Base-by-base conservation (phyloP, 768 basidiomycete genomes). In the Antrodiella citrinella region DNA sequence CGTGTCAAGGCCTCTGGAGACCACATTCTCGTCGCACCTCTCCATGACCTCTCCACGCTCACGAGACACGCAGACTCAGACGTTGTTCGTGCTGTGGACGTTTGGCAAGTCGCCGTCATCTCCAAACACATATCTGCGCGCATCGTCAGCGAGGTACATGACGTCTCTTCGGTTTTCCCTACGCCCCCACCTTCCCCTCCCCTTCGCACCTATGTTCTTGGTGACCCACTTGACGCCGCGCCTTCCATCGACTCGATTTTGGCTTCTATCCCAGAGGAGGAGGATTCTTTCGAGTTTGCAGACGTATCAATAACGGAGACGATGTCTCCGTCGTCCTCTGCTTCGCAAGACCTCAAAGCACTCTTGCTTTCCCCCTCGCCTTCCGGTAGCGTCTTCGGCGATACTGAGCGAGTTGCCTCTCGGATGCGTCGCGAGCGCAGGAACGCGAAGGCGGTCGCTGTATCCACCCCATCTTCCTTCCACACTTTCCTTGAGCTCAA, bases 121-220 rank as follows among this genome's bases (percentile, higher is more conserved):
- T 51, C 55, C 13, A 47, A 55, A 2, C 51, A 46, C 22, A 46
- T 47, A 44, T 40, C 50, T 4, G 42, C 50, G 10, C 12, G 12
- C 10, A 30, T 52, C 2, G 49, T 43, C 48, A n/a, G 43, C 19
- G 48, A 49, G 3, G 48, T 26, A 26, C 40, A 53, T 38, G 26
- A 35, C 48, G 44, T 41, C 10, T 30, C 40, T 4, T 38, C 54
- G 4, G 40, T 49, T 5, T 52, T 59, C 1, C 57, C 55, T 7
- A 61, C 59, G 1, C 59, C 59, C n/a, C 59, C 59, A 5, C 57
- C 59, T 0, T 61, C 59, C 9, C 59, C 59, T 15, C 59, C 59
- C 2, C 39, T 26, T 25, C 41, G 25, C 11, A 40, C 44, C 5
- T 25, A 35, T 5, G 25, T 43, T 5, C 38, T 35, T 35, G 30